Conservation (phyloP, 495 filamentous ascomycete genomes). For the Ascodesmis nigricans region DNA sequence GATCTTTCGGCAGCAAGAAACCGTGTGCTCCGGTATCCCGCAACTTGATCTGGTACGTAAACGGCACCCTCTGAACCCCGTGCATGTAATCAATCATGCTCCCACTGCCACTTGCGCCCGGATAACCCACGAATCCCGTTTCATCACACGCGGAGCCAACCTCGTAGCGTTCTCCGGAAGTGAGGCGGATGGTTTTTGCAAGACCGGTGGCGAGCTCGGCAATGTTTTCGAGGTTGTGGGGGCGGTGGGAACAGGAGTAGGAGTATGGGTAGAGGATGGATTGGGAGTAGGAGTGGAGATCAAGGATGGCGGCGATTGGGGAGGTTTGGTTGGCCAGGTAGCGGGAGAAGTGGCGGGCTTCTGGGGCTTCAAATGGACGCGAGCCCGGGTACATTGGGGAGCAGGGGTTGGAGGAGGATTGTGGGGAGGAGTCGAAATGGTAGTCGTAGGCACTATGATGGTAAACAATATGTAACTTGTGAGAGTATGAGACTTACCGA, state of each 20-base stretch:
- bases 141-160: conserved; percentile 80
- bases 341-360: conserved; percentile 50
- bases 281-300: conserved; percentile 89
- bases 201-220: conserved; percentile 74
- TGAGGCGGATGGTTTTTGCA: conserved; percentile 67
- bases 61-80: conserved; percentile 58
- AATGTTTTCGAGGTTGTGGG: conserved; percentile 74
- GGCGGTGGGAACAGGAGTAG: conserved; percentile 51
- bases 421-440: conserved; percentile 51
- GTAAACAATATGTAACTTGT: conserved; percentile 34
- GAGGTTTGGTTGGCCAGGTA: conserved; percentile 75
- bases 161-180: conserved; percentile 52
- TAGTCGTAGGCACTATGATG: conserved; percentile 50
- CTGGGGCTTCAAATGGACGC: conserved; percentile 59
- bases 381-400: conserved; percentile 47
- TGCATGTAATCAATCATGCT: conserved; percentile 94
- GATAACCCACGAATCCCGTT: conserved; percentile 25
- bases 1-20: conserved; percentile 65
- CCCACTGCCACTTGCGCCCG: conserved; percentile 38
- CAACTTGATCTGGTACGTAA: conserved; percentile 85
- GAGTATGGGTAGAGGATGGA: conserved; percentile 76
- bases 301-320: conserved; percentile 60
- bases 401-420: conserved; percentile 55
- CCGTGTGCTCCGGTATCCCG: conserved; percentile 89
- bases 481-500: not conserved